Conservation (phyloP, 306 rosid genomes). For the Datisca glomerata region DNA sequence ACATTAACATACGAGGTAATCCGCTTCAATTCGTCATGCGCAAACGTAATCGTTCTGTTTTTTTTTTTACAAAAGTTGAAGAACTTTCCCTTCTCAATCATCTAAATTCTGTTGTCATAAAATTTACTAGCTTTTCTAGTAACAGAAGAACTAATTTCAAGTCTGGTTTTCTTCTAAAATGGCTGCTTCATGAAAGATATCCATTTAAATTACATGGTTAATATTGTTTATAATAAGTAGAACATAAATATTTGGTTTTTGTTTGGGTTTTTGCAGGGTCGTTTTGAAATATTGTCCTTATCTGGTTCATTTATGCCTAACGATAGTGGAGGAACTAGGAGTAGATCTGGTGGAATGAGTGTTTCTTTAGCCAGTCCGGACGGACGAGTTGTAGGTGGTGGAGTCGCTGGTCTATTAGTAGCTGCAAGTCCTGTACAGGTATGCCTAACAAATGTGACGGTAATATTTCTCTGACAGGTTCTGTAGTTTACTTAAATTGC, state of each 20-base stretch:
- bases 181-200: too few relatives aligned
- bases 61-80: neutral
- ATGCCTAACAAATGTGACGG: too few relatives aligned
- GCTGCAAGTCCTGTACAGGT: conserved; percentile 97
- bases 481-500: too few relatives aligned
- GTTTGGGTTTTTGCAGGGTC: conserved; percentile 46
- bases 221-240: too few relatives aligned
- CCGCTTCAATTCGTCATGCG: too few relatives aligned
- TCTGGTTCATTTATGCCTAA: conserved; percentile 90
- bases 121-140: neutral
- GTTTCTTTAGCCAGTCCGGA: conserved; percentile 85
- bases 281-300: conserved; percentile 80
- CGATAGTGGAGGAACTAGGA: conserved; percentile 75
- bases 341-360: conserved; percentile 98
- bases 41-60: too few relatives aligned
- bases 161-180: too few relatives aligned
- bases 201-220: too few relatives aligned
- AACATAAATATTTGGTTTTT: too few relatives aligned
- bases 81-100: neutral
- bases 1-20: conserved; percentile 90
- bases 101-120: neutral
- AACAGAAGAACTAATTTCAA: too few relatives aligned
- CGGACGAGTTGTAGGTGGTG: conserved; percentile 94
- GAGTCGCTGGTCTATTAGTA: conserved; percentile 84
- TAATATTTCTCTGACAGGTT: too few relatives aligned